phyloP scores from a whole-genome alignment of 352 stramenopile genomes.

The Phytopythium vexans region DNA sequence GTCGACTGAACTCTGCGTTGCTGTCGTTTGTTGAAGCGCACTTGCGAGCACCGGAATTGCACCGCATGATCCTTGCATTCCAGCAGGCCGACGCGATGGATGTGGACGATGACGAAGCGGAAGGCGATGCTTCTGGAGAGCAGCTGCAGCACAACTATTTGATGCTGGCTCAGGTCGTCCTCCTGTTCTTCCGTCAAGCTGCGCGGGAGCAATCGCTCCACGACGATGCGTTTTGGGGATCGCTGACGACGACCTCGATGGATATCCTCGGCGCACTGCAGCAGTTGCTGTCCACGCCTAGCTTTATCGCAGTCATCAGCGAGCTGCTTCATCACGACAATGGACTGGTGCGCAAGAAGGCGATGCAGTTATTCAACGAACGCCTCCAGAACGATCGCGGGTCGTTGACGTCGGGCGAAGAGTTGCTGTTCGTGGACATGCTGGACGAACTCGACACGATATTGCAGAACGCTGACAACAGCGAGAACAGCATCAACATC shows the following conservation, averaged over 20 bases:
- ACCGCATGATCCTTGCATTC: slow-evolving; percentile 68
- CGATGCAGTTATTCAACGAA: slow-evolving; percentile 88
- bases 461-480: slow-evolving; percentile 52
- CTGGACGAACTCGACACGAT: slow-evolving; percentile 75
- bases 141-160: slow-evolving; percentile 76
- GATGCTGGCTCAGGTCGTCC: slow-evolving; percentile 69
- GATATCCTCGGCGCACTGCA: slow-evolving; percentile 78
- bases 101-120: slow-evolving; percentile 16
- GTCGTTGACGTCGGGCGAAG: slow-evolving; percentile 60
- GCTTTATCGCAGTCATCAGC: slow-evolving; percentile 83
- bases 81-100: slow-evolving; percentile 16
- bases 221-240: slow-evolving; percentile 57
- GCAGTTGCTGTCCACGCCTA: slow-evolving; percentile 79
- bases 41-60: slow-evolving; percentile 59
- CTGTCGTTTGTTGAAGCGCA: slow-evolving; percentile 70
- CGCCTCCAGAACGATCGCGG: slow-evolving; percentile 66
- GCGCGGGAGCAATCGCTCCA: slow-evolving; percentile 61
- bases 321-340: slow-evolving; percentile 86
- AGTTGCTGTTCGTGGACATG: slow-evolving; percentile 87
- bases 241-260: slow-evolving; percentile 51
- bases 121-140: slow-evolving; percentile 33
- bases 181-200: slow-evolving; percentile 82
- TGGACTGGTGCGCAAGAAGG: slow-evolving; percentile 83
- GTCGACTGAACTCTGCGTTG: slow-evolving; percentile 58
- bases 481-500: slow-evolving; percentile 72